These are phyloP conservation scores for Alternaria angustiovoidea DNA, from an alignment of 2,329 filamentous ascomycete species.

Conservation along the genomic window DNA sequence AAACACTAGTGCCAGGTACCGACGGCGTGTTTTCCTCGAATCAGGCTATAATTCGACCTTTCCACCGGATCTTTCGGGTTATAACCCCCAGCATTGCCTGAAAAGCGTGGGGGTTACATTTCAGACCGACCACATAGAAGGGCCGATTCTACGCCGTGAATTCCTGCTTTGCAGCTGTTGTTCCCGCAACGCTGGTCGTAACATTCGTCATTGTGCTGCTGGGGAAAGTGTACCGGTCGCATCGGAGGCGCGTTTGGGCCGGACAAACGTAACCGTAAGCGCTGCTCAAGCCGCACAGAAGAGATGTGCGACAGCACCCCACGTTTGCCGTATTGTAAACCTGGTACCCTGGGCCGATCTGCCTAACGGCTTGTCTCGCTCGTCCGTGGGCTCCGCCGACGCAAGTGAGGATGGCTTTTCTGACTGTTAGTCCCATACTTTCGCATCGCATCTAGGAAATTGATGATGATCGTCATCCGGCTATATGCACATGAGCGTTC, in stretches of 20 bases:
- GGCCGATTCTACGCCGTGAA: conserved; percentile 3
- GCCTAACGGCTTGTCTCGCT: conserved; percentile 11
- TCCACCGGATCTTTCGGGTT: conserved; percentile 4
- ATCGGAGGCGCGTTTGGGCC: conserved; percentile 5
- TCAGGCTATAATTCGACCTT: conserved; percentile 10
- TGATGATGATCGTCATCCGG: conserved; percentile 18
- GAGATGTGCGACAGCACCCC: conserved; percentile 5
- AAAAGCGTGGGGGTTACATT: conserved; percentile 11
- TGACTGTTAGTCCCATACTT: background rate
- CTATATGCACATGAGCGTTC: conserved; percentile 24
- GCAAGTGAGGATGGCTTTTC: background rate
- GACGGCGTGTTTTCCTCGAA: conserved; percentile 1
- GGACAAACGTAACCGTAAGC: conserved; percentile 8
- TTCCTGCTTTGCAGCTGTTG: conserved; percentile 2
- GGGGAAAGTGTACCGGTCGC: conserved; percentile 15
- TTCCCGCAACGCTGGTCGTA: conserved; percentile 5
- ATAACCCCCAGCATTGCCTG: background rate
- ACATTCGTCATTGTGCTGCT: conserved; percentile 9
- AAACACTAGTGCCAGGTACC: conserved; percentile 11
- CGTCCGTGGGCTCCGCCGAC: background rate
- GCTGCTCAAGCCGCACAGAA: conserved; percentile 1
- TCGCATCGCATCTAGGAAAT: background rate
- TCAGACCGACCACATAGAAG: conserved; percentile 4
- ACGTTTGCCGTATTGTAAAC: conserved; percentile 13
- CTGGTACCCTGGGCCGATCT: conserved; percentile 20